Evolutionary conservation across 2,329 filamentous ascomycete species (phyloP), one percentile per base, ranked within the genome.

Genomic region (Leptosphaerulina australis): DNA sequence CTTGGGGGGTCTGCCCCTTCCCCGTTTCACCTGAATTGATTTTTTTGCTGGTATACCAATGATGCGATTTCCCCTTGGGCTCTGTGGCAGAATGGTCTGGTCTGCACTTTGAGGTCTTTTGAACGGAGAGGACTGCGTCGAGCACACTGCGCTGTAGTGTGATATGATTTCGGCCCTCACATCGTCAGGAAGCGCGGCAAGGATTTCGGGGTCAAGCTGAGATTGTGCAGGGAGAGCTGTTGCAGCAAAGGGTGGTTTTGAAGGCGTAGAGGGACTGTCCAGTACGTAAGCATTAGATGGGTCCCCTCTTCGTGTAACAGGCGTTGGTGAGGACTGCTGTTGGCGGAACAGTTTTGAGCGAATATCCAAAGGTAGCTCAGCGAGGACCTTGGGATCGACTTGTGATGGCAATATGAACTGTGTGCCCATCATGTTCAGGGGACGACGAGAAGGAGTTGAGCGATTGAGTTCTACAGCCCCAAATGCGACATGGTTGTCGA

Each of bases 351-450:
- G 80, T 65, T 84, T 90, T 24, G 84, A 85, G 52, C 90, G 83
- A 56, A 97, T 96, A 67, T 96, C 90, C 24, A 79, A 80, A 0
- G 93, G 93, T 3, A 99, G 79, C 64, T 95, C 91, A 1, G 88
- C 88, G 3, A 97, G 74, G 0, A 96, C 87, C n/a, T 81, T 78
- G 0, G 88, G 86, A 67, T 99, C 94, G 2, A 89, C 82, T 59
- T 96, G 90, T 1, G 83, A 83, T 0, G 94, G 94, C 60, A 99
- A 79, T 36, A 97, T 84, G 64, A 99, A 99, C 64, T 99, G 94
- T 0, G 93, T 96, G 2, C 93, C 91, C 3, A 85, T 79, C 3
- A 90, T 82, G 64, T 97, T 96, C 17, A 96, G 76, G 1, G 86
- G 86, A 55, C 81, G 87, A 17, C 75, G 88, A 76, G 72, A 83